A percentile compares a stretch with the other conserved stretches of the same genome.
These are phyloP conservation scores for Epicoccum sorghinum DNA, from an alignment of 2,329 filamentous ascomycete genomes.

Conservation along the genomic window DNA sequence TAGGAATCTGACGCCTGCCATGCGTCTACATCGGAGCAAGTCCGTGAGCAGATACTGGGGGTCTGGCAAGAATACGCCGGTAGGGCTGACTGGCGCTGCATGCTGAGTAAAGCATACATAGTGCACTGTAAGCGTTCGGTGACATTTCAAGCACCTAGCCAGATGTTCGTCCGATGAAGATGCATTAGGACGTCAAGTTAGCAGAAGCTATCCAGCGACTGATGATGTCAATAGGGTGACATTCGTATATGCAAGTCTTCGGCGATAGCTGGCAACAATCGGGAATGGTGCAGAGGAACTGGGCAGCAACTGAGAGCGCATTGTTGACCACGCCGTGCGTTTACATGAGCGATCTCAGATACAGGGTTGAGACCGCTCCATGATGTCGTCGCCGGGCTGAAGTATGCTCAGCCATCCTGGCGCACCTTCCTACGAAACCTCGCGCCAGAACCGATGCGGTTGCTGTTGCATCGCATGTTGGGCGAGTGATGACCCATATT, in stretches of 20 bases:
- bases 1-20: conserved; percentile 3
- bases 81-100: conserved; percentile 10
- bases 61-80: background rate
- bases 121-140: conserved; percentile 6
- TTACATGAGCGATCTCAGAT: too few species aligned
- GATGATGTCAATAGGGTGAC: background rate
- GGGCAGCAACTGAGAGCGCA: too few species aligned
- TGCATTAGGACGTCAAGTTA: background rate
- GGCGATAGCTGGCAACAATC: background rate
- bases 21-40: background rate
- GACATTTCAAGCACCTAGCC: background rate
- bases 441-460: too few species aligned
- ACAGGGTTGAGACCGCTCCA: too few species aligned
- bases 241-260: conserved; percentile 4
- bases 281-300: too few species aligned
- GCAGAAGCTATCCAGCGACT: background rate
- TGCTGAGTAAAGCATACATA: background rate
- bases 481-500: too few species aligned
- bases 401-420: background rate
- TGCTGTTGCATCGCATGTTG: too few species aligned
- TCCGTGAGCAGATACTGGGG: conserved; percentile 8
- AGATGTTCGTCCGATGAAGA: background rate
- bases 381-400: background rate
- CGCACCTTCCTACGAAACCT: too few species aligned
- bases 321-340: too few species aligned